These are phyloP conservation scores for Trametes versicolor DNA, from an alignment of 1,284 basidiomycete species.

Conservation along the genomic window DNA sequence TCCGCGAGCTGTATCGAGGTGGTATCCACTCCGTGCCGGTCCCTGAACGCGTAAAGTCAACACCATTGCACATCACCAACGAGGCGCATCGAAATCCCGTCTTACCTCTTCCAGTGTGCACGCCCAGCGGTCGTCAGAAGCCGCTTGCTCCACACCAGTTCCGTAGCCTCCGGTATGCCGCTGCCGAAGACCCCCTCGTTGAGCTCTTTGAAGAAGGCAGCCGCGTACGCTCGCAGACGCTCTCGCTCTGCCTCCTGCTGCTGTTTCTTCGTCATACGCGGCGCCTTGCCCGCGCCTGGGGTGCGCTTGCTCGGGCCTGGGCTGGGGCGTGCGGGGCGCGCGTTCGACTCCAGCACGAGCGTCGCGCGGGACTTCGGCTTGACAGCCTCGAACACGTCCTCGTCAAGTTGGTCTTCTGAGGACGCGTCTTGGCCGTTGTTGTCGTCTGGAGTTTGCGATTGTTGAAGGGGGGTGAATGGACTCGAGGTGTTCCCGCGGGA, in stretches of 20 bases:
- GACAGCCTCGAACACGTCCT: constrained; percentile 13
- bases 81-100: no score
- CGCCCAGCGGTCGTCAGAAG: constrained; percentile 81
- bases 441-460: constrained; percentile 11
- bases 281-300: constrained; percentile 27
- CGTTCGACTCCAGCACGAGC: constrained; percentile 1
- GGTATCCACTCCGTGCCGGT: constrained; percentile 58
- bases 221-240: constrained; percentile 62
- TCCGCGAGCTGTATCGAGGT: constrained; percentile 78
- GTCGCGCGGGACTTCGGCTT: constrained; percentile 10
- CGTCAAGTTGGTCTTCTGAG: constrained; percentile 25
- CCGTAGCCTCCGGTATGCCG: constrained; percentile 72
- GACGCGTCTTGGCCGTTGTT: neutral
- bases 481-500: neutral
- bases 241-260: constrained; percentile 54
- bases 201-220: constrained; percentile 83
- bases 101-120: constrained; percentile 75
- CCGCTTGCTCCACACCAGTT: constrained; percentile 78
- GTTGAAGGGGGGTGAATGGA: neutral
- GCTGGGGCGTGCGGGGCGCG: constrained; percentile 4
- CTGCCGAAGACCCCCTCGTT: constrained; percentile 81
- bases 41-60: constrained; percentile 45
- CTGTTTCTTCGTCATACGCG: constrained; percentile 55
- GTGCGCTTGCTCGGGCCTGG: constrained; percentile 17
- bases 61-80: no score